phyloP scores from a whole-genome alignment of 352 stramenopile species.

The Phytopythium montanum region DNA sequence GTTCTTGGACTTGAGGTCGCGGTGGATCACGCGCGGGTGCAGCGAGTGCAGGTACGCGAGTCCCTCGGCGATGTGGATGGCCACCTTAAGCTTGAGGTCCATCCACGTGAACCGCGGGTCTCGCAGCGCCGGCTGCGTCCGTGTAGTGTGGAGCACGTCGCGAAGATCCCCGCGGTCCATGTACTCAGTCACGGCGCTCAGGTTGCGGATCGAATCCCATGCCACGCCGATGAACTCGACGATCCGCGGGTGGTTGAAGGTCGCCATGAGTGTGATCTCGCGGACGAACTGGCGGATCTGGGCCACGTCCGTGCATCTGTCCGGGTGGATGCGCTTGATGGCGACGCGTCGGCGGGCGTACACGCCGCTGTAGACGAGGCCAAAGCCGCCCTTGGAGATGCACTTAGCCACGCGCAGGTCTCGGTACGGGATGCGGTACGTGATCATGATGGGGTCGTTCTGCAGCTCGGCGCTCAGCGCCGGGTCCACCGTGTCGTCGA shows the following conservation, averaged over 20 bases:
- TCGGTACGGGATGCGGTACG: slow-evolving; percentile 33
- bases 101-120: slow-evolving; percentile 37
- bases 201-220: slow-evolving; percentile 54
- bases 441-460: slow-evolving; percentile 33
- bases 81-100: slow-evolving; percentile 48
- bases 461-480: slow-evolving; percentile 28
- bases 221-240: slow-evolving; percentile 68
- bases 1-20: slow-evolving; percentile 81
- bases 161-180: slow-evolving; percentile 72
- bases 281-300: slow-evolving; percentile 37
- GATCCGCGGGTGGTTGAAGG: slow-evolving; percentile 56
- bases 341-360: slow-evolving; percentile 34
- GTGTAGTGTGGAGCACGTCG: slow-evolving; percentile 45
- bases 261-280: slow-evolving; percentile 67
- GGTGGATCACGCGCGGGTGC: slow-evolving; percentile 66
- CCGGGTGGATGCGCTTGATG: slow-evolving; percentile 38
- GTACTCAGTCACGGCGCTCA: slow-evolving; percentile 63
- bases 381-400: slow-evolving; percentile 43
- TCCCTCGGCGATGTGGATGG: slow-evolving; percentile 58
- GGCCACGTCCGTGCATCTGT: slow-evolving; percentile 25
- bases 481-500: slow-evolving; percentile 39
- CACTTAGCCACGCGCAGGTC: slow-evolving; percentile 30
- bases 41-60: slow-evolving; percentile 69
- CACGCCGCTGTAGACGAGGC: slow-evolving; percentile 32
- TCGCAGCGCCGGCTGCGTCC: slow-evolving; percentile 15